Percentiles rank a stretch among this genome's conserved stretches.
These are phyloP conservation scores for Trametes hirsuta DNA, from an alignment of 1,284 basidiomycete genomes.

Conservation along the genomic window DNA sequence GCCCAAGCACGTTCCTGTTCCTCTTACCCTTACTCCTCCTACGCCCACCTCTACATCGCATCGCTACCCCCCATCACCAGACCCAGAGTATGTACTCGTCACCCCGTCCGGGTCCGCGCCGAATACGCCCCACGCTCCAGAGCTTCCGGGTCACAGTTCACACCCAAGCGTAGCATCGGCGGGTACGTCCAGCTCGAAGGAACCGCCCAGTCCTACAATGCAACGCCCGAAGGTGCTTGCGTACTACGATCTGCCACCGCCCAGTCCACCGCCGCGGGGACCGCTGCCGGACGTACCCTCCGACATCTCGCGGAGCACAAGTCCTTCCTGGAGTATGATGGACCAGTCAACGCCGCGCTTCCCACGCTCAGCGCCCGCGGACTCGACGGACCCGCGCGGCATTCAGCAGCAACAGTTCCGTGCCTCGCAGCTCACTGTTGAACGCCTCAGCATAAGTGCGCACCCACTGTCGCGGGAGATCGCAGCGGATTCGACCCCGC, in stretches of 20 bases:
- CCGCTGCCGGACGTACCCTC: constrained; percentile 50
- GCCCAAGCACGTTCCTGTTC: constrained; percentile 31
- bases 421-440: constrained; percentile 4
- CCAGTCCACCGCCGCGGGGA: constrained; percentile 53
- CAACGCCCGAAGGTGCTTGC: constrained; percentile 38
- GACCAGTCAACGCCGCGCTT: constrained; percentile 20
- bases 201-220: constrained; percentile 13
- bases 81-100: constrained; percentile 29
- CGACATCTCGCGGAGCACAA: constrained; percentile 25
- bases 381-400: constrained; percentile 20
- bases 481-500: constrained; percentile 7
- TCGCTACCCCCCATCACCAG: constrained; percentile 20
- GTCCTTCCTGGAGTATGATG: constrained; percentile 26
- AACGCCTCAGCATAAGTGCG: constrained; percentile 12
- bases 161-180: constrained; percentile 15
- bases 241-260: constrained; percentile 58
- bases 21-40: constrained; percentile 32
- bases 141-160: constrained; percentile 5
- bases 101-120: constrained; percentile 22
- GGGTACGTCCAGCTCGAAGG: constrained; percentile 3
- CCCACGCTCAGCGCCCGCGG: constrained; percentile 24
- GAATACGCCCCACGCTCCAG: constrained; percentile 3
- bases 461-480: constrained; percentile 22
- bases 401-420: constrained; percentile 11
- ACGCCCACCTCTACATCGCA: constrained; percentile 23